Base-by-base conservation (phyloP, 805 yeast genomes). In the Lipomyces yamanashiensis region DNA sequence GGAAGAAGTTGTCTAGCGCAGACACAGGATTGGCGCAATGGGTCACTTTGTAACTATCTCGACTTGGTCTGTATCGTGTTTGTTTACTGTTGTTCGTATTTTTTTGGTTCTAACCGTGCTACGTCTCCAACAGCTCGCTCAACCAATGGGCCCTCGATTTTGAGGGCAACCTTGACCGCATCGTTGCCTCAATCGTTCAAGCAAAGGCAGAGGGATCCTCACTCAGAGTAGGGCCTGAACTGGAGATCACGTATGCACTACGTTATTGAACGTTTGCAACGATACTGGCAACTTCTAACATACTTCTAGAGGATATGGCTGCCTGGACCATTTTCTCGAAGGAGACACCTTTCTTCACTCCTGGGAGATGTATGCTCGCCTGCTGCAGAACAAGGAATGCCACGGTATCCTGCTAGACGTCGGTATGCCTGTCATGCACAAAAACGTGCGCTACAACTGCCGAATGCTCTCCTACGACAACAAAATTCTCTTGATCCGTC, bases 71-170 rank as follows among this genome's bases (percentile, higher is more conserved):
- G 21, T 34, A 10, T 21, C 39, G 2, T 36, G 33, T 37, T 37
- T 9, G 34, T 13, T 19, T 17, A 12, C 17, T 34, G 23, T n/a
- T 47, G 51, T 19, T 17, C 17, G 9, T 44, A n/a, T 17, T 47
- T 40, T 33, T 28, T 15, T n/a, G 19, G 19, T n/a, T 28, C 58
- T 49, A 36, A 37, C n/a, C 21, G 21, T 12, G 7, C 23, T 39
- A 8, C 10, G 23, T 36, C 7, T 36, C 37, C 19, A 13, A 13
- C 34, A 68, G 71, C 77, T 91, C 92, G 71, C 81, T 95, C 68
- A 95, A 95, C 78, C 99, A 95, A 82, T 95, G 99, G 99, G 97
- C 99, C 0, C 81, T 95, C 59, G 99, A 95, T 75, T 95, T 91
- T 75, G 98, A 93, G 75, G 99, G 99, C 5, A 95, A 95, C 76